These are phyloP conservation scores for Ambrosia hybrid DNA, from an alignment of 140 eudicot genomes.

Conservation along the genomic window DNA sequence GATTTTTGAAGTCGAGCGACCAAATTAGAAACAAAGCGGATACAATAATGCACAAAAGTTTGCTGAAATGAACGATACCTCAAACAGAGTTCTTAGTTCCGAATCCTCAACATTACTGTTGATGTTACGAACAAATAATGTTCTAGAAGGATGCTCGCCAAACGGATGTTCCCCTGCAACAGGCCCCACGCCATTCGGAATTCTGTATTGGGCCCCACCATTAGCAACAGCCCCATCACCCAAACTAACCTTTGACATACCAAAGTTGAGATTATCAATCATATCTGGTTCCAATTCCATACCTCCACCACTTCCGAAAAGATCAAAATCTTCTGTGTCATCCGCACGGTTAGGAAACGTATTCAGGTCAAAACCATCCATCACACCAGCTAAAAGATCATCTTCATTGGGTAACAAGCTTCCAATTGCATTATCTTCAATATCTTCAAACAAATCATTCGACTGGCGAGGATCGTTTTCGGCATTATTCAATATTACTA, in stretches of 20 bases:
- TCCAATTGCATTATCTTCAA: conserved; percentile 41
- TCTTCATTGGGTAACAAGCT: conserved; percentile 71
- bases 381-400: conserved; percentile 68
- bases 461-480: conserved; percentile 27
- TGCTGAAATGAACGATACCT: conserved; percentile 40
- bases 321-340: conserved; percentile 60
- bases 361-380: conserved; percentile 49
- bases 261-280: conserved; percentile 40
- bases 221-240: conserved; percentile 51
- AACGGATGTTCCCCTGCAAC: conserved; percentile 78
- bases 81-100: conserved; percentile 60
- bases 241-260: conserved; percentile 42
- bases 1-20: too few relatives aligned
- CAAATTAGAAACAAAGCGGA: too few relatives aligned
- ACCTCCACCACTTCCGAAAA: conserved; percentile 79
- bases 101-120: conserved; percentile 83
- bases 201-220: conserved; percentile 44
- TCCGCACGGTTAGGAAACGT: conserved; percentile 44
- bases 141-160: conserved; percentile 89
- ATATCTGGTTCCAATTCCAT: conserved; percentile 62
- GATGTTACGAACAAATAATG: conserved; percentile 75
- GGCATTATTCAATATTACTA: conserved; percentile 42
- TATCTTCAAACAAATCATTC: conserved; percentile 40
- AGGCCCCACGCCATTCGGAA: conserved; percentile 48
- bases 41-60: too few relatives aligned